A percentile compares a stretch with the other conserved stretches of the same genome.
Conservation (phyloP, 2,329 filamentous ascomycete species). For the Epichloe sibirici region DNA sequence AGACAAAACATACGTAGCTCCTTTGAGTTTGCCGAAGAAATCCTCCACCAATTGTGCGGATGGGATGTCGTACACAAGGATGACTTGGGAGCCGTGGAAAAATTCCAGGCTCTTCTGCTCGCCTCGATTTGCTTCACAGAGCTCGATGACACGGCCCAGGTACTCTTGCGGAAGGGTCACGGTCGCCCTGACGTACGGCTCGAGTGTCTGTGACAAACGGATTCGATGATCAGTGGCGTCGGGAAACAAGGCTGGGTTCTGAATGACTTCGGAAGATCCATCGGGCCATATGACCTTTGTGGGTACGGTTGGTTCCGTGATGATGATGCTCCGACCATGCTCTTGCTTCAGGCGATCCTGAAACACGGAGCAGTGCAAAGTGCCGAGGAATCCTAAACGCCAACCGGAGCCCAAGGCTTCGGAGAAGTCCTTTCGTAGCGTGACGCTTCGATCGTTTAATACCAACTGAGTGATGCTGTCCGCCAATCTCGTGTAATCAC, state of each 20-base stretch:
- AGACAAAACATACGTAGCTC: slow-evolving; percentile 44
- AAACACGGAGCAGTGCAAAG: slow-evolving; percentile 96
- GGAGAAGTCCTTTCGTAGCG: slow-evolving; percentile 84
- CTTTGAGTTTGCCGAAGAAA: slow-evolving; percentile 93
- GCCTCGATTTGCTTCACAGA: slow-evolving; percentile 83
- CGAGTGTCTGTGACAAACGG: slow-evolving; percentile 33
- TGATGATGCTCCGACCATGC: slow-evolving; percentile 88
- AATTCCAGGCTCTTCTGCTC: slow-evolving; percentile 81
- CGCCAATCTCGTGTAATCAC: slow-evolving; percentile 74
- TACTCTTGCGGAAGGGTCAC: slow-evolving; percentile 91
- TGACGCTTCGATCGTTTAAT: slow-evolving; percentile 90
- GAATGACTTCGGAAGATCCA: slow-evolving; percentile 66
- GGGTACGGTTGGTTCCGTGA: slow-evolving; percentile 90
- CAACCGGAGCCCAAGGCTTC: slow-evolving; percentile 90
- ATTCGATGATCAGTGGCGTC: slow-evolving; percentile 43
- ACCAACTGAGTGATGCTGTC: slow-evolving; percentile 91
- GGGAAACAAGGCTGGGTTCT: slow-evolving; percentile 81
- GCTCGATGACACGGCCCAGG: slow-evolving; percentile 83
- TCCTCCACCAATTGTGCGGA: slow-evolving; percentile 88
- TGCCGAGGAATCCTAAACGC: slow-evolving; percentile 90
- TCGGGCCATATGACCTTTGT: slow-evolving; percentile 73
- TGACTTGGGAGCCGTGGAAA: slow-evolving; percentile 85
- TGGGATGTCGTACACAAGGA: slow-evolving; percentile 83
- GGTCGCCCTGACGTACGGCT: slow-evolving; percentile 57
- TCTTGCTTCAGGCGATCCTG: slow-evolving; percentile 91